Evolutionary conservation across 2,329 filamentous ascomycete genomes (phyloP).

Genomic region (Penicillium vulpinum): DNA sequence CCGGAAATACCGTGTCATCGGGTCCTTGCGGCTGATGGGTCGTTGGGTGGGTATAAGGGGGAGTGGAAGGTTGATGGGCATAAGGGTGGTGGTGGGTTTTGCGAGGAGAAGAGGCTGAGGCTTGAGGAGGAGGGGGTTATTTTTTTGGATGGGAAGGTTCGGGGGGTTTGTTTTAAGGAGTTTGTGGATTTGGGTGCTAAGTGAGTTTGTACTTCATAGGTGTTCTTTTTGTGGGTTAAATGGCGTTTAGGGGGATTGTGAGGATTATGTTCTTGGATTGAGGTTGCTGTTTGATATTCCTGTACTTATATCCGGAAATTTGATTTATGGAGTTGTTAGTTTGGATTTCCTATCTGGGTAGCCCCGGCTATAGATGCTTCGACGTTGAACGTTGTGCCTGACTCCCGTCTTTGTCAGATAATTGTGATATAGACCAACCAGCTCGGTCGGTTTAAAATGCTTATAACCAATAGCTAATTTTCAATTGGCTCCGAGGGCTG

Average conservation of each 20-base stretch:
- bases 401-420: neutral
- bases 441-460: neutral
- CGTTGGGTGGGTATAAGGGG: conserved; percentile 55
- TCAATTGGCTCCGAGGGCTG: neutral
- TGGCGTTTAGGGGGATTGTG: neutral
- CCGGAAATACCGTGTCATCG: conserved; percentile 80
- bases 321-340: neutral
- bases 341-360: neutral
- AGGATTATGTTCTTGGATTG: neutral
- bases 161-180: conserved; percentile 35
- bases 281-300: neutral
- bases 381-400: neutral
- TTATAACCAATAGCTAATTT: neutral
- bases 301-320: neutral
- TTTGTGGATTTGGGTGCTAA: conserved; percentile 28
- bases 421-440: neutral
- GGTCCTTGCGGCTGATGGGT: conserved; percentile 71
- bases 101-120: conserved; percentile 39
- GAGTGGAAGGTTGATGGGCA: conserved; percentile 49
- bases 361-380: neutral
- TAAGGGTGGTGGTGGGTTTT: conserved; percentile 29
- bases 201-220: conserved; percentile 1
- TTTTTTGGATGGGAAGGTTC: conserved; percentile 33
- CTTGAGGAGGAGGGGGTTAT: conserved; percentile 38
- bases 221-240: neutral